Base-by-base conservation (phyloP, 106 monocot species). In the Xerophyta viscosa region DNA sequence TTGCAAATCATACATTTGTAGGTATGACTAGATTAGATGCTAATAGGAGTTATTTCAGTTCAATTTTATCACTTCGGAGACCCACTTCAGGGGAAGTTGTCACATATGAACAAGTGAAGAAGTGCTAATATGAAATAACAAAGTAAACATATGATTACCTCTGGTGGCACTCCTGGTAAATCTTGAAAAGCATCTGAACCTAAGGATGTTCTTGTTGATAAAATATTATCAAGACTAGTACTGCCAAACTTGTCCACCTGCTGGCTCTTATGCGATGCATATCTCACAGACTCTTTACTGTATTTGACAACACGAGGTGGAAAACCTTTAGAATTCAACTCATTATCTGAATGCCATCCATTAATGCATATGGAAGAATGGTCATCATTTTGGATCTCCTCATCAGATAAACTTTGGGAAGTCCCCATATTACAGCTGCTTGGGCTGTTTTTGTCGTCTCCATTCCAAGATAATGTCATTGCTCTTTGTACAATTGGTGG, bases 291-390 rank as follows among this genome's bases (percentile, higher is more conserved):
- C 33, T 46, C 53, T 49, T 71, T 63, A 27, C 24, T 64, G 20
- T 19, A 56, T 59, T 76, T 82, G 15, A 75, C 53, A 44, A 78
- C 42, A 8, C 78, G 68, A 69, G 80, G 79, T 56, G 73, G 78
- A 57, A 81, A 74, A 47, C 62, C 60, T 77, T 80, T 90, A 4
- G 57, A 62, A 27, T 79, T 73, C 42, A 86, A 58, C 65, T 98
- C 98, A 72, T 83, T 98, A 51, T 98, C 98, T 24, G 98, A 98
- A 56, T 98, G 98, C 86, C 98, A 90, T 48, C 86, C 86, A 58
- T 46, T 80, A 60, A 54, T 67, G 59, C 41, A 60, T 45, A 48
- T 56, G 67, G 58, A 53, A 42, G 82, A 50, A 20, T 30, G 62
- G 21, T 69, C 79, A 26, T 82, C 84, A 59, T 80, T 75, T 29